Base-by-base conservation (phyloP, 306 rosid species). In the Acacia confusa region DNA sequence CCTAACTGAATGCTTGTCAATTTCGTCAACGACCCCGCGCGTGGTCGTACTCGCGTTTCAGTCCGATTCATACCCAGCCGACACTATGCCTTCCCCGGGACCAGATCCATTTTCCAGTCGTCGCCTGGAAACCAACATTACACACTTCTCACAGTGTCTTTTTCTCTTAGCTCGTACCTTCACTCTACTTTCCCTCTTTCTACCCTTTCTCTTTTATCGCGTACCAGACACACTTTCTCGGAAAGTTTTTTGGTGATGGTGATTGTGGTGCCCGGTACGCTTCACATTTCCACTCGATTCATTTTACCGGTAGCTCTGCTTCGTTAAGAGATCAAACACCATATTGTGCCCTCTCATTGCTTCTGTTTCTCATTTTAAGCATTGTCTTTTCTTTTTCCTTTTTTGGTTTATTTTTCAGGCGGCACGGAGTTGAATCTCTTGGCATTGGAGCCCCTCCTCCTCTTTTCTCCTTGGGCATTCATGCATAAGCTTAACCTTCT, bases 111-210 rank as follows among this genome's bases (percentile, higher is more conserved):
- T 25, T 60, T 79, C 11, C 77, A 20, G 47, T 34, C 30, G 17
- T 48, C 47, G n/a, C 77, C 63, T 5, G 14, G 63, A 72, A 72
- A 72, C 6, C 57, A 72, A 8, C 17, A 36, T 74, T n/a, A 32
- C 68, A 20, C 30, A 8, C 30, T 57, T 22, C 32, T 36, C 36
- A 36, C 14, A 11, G 2, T 22, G 13, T 47, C 44, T 1, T 30
- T 64, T 41, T 70, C 75, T 16, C 65, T 72, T n/a, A 12, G 66
- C 70, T 70, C 79, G 27, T 24, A 50, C 77, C 70, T 43, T 10
- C 20, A 8, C 84, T 72, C 41, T 25, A 71, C 89, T 78, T 86
- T 82, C 47, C 87, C 27, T 71, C 85, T 60, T 75, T 80, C 74
- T 68, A 77, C 87, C n/a, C n/a, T 7, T 66, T 7, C 3, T 34